Base-by-base conservation (phyloP, 164 flowering plant genomes). In the Cinnamomum chago region DNA sequence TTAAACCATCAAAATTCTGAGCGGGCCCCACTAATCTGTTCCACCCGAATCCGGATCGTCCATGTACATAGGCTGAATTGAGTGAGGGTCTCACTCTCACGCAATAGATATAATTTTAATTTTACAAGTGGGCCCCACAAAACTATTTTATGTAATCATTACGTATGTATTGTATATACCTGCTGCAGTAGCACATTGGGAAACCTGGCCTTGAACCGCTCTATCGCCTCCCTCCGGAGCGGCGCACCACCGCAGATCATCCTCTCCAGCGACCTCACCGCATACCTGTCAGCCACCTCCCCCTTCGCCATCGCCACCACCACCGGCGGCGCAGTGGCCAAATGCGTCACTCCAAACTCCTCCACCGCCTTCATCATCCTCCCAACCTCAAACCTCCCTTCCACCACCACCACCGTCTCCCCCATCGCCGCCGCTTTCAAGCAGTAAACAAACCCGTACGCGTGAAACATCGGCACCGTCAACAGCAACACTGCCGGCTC, bases 201-300 rank as follows among this genome's bases (percentile, higher is more conserved):
- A 72, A 81, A 91, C 83, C 75, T 86, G 73, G 80, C 80, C 72
- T 67, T 51, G 68, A 94, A 90, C 71, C 89, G 90, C 70, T 85
- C 88, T 2, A 81, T 89, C 78, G 88, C 84, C 76, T 92, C 93
- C 83, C 79, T 87, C 30, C 91, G 83, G 58, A 94, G 82, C 70
- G 98, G 93, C 1, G 96, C 97, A 0, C 97, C 97, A 20, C 98
- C 96, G 17, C 82, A 87, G 18, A 84, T 15, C 7, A 85, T 83
- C 52, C 72, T 47, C 2, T 70, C 79, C 72, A 90, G 71, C 47
- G 94, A 88, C n/a, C 89, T 81, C 78, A 92, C 67, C 72, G 89
- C 90, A 72, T 85, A 86, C 58, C 73, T 70, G 12, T 72, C 78
- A 13, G 66, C 72, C 70, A 17, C 51, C 12, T 25, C 71, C 9